A percentile compares a stretch with the other conserved stretches of the same genome.
Conservation (phyloP, 2,329 filamentous ascomycete species). For the Colletotrichum sp. region DNA sequence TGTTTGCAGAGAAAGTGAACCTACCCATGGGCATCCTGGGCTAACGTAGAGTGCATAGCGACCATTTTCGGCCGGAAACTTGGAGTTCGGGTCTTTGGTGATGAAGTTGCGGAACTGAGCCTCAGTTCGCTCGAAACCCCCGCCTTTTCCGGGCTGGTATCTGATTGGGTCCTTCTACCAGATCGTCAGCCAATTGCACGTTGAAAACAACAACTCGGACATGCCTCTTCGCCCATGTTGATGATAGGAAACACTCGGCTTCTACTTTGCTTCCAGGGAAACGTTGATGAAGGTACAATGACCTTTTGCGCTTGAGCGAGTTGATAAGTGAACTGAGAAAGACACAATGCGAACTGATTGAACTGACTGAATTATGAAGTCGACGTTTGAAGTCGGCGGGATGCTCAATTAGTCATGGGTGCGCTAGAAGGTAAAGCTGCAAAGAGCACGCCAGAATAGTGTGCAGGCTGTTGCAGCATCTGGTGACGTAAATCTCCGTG, state of each 20-base stretch:
- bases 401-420: neutral
- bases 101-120: conserved; percentile 62
- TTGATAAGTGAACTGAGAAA: too few relatives aligned
- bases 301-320: too few relatives aligned
- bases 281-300: neutral
- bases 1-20: neutral
- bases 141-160: conserved; percentile 37
- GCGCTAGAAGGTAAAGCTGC: neutral
- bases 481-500: neutral
- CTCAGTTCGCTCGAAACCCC: conserved; percentile 56
- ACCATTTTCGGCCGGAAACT: conserved; percentile 62
- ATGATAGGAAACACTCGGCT: neutral
- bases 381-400: too few relatives aligned
- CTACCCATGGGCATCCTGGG: conserved; percentile 68
- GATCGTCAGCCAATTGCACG: neutral
- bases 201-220: neutral
- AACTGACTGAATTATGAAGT: too few relatives aligned
- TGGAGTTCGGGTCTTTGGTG: conserved; percentile 52
- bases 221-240: conserved; percentile 1
- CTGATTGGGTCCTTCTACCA: conserved; percentile 1
- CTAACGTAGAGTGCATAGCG: conserved; percentile 68
- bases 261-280: accelerated
- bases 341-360: too few relatives aligned
- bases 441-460: neutral
- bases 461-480: neutral